A percentile compares a stretch with the other conserved stretches of the same genome.
Conservation (phyloP, 495 filamentous ascomycete species). For the Rhypophila decipiens region DNA sequence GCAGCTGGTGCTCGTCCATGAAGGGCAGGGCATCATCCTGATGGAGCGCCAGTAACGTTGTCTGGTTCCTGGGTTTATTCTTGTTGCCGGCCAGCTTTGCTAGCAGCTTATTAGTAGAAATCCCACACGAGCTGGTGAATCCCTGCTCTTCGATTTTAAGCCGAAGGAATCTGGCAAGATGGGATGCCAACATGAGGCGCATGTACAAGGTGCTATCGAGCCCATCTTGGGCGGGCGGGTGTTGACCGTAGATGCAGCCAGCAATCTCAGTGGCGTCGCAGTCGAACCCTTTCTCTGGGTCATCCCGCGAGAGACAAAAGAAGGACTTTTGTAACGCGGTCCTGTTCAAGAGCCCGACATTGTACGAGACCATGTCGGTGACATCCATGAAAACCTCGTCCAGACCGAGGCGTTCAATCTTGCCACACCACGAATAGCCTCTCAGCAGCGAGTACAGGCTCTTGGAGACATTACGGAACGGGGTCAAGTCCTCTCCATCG, state of each 20-base stretch:
- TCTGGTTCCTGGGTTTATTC: slow-evolving; percentile 82
- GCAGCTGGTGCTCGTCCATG: slow-evolving; percentile 69
- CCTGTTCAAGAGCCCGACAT: slow-evolving; percentile 60
- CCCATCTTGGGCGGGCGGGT: neutral
- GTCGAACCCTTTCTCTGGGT: slow-evolving; percentile 72
- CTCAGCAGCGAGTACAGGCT: slow-evolving; percentile 64
- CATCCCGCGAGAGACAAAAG: slow-evolving; percentile 67
- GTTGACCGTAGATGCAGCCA: slow-evolving; percentile 21
- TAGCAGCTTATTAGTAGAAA: slow-evolving; percentile 77
- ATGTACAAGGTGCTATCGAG: slow-evolving; percentile 32
- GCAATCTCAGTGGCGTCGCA: slow-evolving; percentile 61
- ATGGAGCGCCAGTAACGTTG: slow-evolving; percentile 67
- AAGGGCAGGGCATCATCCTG: slow-evolving; percentile 50
- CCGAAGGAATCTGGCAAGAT: slow-evolving; percentile 68
- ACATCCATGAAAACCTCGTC: slow-evolving; percentile 77
- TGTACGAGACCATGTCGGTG: slow-evolving; percentile 79
- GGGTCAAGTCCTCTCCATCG: slow-evolving; percentile 79
- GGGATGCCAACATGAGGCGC: slow-evolving; percentile 61
- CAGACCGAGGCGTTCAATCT: slow-evolving; percentile 74
- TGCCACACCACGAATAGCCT: slow-evolving; percentile 64
- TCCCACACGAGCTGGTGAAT: slow-evolving; percentile 81
- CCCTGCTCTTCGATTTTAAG: slow-evolving; percentile 67
- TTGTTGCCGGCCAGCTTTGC: slow-evolving; percentile 79
- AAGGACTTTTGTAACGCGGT: slow-evolving; percentile 62
- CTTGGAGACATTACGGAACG: slow-evolving; percentile 82